Base-by-base conservation (phyloP, 345 rosid genomes). In the Barbarea vulgaris region DNA sequence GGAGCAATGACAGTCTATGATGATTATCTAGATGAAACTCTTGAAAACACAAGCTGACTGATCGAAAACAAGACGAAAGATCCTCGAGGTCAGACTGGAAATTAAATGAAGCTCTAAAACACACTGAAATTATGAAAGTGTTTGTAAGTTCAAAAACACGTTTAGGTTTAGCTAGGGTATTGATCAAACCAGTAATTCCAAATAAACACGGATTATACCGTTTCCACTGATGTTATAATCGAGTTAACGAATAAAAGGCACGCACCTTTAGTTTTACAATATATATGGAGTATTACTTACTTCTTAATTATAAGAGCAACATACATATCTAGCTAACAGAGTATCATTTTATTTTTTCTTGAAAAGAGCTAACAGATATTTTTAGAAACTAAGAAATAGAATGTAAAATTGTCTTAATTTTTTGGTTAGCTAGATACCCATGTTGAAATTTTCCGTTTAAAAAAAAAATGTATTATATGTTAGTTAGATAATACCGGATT, bases 131-230 rank as follows among this genome's bases (percentile, higher is more conserved):
- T n/a, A n/a, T n/a, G n/a, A 55, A 31, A 18, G 31, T 61, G n/a
- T 34, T 25, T 71, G 39, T 28, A 21, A 63, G 34, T 31, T 52
- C n/a, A 27, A 64, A 62, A 30, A 42, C 47, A 53, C 47, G 34
- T 63, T 63, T 73, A 19, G 3, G 54, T 52, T 50, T 73, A 62
- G 61, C 8, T 62, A 41, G 64, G 13, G 33, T 42, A 36, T 34
- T 36, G 47, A 34, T 59, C 64, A 74, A 31, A 64, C 71, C 47
- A n/a, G n/a, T 55, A 55, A 42, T 64, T 9, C 48, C 58, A 55
- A 64, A 46, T 33, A n/a, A 74, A 55, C 17, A 64, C 14, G 13
- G 51, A 14, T 63, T 14, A 53, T 64, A 54, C 34, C 14, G 55
- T 72, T 59, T 51, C 63, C 53, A 63, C 24, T 25, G 13, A 50